Base-by-base conservation (phyloP, 179 eudicot species). In the Actinidia chinensis region DNA sequence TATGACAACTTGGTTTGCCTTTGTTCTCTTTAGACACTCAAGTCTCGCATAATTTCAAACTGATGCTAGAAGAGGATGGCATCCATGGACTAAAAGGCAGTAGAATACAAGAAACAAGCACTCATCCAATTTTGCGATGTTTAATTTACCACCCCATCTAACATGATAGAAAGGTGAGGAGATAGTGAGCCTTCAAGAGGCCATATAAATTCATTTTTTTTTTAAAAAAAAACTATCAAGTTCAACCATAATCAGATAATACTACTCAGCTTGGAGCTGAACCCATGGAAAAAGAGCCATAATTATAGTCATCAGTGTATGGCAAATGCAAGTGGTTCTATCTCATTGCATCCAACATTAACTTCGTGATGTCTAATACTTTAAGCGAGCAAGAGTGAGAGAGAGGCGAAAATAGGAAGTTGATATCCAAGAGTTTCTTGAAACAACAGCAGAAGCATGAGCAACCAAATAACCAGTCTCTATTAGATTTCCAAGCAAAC, bases 401-500 rank as follows among this genome's bases (percentile, higher is more conserved):
- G 23, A 33, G 22, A 48, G 10, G 5, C 20, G 1, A 2, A 50
- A 12, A 4, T 9, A 9, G 12, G 15, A 71, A 13, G 14, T 71
- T 8, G n/a, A 6, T 6, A 4, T 25, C 20, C 3, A 43, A 43
- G 7, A 68, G 28, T 23, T 48, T 17, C 4, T 50, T 10, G 8
- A 48, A 71, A 71, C 4, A 46, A 69, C 18, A 70, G 46, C 40
- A 40, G 54, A 75, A 77, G 51, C 58, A 28, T 28, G 10, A 55
- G 23, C 9, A 56, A 77, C 51, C 13, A 10, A 60, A 70, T 8
- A 74, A 73, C 77, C 10, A 68, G 92, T 95, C 92, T 90, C 97
- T 5, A 97, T 90, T 22, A 88, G 85, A 81, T 80, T 80, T 79
- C 88, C 97, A 55, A 97, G 93, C 52, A 86, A 77, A 71, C 76